Percentiles rank a stretch among this genome's conserved stretches.
Conservation (phyloP, 2,329 filamentous ascomycete species). For the Xylaria sp. region DNA sequence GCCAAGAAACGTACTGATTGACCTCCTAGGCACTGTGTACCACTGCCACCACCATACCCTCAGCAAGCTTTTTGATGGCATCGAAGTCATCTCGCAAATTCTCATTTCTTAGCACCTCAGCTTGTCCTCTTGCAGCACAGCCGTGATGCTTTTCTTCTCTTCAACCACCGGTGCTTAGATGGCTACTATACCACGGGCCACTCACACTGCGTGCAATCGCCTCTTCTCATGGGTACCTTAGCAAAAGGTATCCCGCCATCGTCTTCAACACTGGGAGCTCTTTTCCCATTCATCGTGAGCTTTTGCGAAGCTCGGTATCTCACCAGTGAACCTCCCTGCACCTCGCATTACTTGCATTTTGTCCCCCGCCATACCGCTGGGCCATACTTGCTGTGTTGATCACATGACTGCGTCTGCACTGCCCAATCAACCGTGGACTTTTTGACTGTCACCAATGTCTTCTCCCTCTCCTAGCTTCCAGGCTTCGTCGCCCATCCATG, state of each 20-base stretch:
- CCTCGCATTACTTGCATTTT: conserved; percentile 20
- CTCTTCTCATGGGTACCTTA: background rate
- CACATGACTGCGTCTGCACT: conserved; percentile 23
- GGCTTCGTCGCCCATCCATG: conserved; percentile 52
- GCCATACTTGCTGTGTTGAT: conserved; percentile 13
- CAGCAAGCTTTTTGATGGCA: no score
- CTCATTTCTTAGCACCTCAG: background rate
- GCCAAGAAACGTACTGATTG: background rate
- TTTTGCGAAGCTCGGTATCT: conserved; percentile 15
- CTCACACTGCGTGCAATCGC: background rate
- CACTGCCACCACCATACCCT: background rate
- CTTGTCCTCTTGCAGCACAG: background rate
- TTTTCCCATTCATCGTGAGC: conserved; percentile 22
- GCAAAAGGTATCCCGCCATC: background rate
- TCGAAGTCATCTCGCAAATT: background rate
- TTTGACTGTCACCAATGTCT: conserved; percentile 43
- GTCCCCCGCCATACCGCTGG: conserved; percentile 4
- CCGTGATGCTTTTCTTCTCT: background rate
- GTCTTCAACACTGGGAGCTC: background rate
- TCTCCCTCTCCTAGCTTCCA: conserved; percentile 49
- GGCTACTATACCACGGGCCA: background rate
- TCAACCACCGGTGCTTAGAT: background rate
- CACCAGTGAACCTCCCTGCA: conserved; percentile 15
- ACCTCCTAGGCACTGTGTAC: background rate
- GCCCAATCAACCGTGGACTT: conserved; percentile 31